phyloP scores from a whole-genome alignment of 306 rosid species.

The Castanea crenata region DNA sequence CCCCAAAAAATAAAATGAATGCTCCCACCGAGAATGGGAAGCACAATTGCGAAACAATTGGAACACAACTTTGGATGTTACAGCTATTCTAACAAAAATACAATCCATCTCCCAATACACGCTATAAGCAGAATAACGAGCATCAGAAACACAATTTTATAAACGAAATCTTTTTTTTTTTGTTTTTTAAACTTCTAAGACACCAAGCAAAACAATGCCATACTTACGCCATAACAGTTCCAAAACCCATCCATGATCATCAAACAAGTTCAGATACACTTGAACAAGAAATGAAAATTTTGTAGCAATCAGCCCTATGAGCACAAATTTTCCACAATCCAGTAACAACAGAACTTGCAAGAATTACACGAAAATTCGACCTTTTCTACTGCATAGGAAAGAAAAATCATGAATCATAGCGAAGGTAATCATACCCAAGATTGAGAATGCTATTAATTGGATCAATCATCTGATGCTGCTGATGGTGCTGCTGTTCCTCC shows the following conservation, averaged over 20 bases:
- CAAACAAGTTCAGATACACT: no score
- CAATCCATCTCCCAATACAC: background rate
- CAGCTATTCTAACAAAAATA: slow-evolving; percentile 16
- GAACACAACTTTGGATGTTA: background rate
- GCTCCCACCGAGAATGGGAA: background rate
- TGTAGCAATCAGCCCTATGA: background rate
- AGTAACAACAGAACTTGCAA: background rate
- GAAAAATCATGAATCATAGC: slow-evolving; percentile 1
- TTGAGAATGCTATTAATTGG: slow-evolving; percentile 87
- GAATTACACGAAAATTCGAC: background rate
- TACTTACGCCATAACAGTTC: background rate
- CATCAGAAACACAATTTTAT: background rate
- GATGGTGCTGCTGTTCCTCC: slow-evolving; percentile 26
- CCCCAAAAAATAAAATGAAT: background rate
- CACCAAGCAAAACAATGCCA: background rate
- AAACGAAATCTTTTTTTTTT: background rate
- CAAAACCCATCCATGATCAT: no score
- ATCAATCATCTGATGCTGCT: slow-evolving; percentile 84
- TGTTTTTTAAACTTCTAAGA: background rate
- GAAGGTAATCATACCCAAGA: slow-evolving; percentile 58
- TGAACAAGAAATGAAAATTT: background rate
- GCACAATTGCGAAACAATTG: background rate
- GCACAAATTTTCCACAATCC: background rate
- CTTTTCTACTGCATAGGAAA: background rate
- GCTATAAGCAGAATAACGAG: background rate